A percentile compares a stretch with the other conserved stretches of the same genome.
Conservation (phyloP, 345 rosid species). For the Garcia nutans region DNA sequence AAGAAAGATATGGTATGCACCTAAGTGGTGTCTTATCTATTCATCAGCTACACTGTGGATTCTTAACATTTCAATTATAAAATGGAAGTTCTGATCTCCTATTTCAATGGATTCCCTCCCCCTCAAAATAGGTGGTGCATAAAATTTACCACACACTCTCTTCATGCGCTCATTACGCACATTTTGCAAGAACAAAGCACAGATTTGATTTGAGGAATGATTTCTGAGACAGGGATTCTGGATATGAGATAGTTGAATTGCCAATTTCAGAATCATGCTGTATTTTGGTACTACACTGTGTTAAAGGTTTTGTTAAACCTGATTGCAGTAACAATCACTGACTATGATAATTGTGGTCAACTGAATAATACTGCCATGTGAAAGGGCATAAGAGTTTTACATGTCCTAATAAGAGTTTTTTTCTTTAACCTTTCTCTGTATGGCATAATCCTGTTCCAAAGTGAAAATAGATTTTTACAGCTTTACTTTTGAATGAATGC, state of each 20-base stretch:
- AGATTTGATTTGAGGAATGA: background rate
- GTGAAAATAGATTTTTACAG: background rate
- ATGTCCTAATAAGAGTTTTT: background rate
- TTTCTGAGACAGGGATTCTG: background rate
- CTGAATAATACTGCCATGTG: background rate
- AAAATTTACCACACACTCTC: background rate
- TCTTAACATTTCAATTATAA: background rate
- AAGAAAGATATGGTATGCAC: conserved; percentile 83
- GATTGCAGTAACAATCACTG: background rate
- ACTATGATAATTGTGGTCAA: background rate
- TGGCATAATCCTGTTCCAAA: no score
- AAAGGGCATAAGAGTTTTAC: background rate
- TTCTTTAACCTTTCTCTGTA: background rate
- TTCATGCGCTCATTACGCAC: background rate
- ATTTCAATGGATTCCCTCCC: background rate
- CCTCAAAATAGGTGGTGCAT: background rate
- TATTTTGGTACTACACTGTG: background rate
- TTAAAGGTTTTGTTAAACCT: background rate
- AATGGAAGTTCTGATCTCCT: background rate
- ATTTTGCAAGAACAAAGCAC: background rate
- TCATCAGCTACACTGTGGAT: background rate
- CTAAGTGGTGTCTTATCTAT: background rate
- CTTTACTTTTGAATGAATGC: background rate
- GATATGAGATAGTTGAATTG: background rate
- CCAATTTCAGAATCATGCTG: background rate